Conservation (phyloP, 257 asterid species). For the Nemophila menziesii region DNA sequence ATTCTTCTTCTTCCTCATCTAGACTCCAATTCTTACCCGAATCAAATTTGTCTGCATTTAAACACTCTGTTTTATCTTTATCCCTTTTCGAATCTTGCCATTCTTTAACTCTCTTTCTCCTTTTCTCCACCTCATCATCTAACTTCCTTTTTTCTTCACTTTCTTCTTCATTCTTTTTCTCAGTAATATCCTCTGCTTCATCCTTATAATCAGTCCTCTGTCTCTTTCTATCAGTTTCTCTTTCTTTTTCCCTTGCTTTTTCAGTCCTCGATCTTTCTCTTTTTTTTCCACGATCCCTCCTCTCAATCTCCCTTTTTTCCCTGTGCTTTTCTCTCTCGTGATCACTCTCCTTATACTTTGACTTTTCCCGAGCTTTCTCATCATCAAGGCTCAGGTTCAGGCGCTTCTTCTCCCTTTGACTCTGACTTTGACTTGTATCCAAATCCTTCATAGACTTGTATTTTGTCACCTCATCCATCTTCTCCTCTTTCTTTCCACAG, state of each 20-base stretch:
- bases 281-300: slow-evolving; percentile 47
- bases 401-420: slow-evolving; percentile 6
- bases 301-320: slow-evolving; percentile 9
- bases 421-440: slow-evolving; percentile 14
- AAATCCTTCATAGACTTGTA: slow-evolving; percentile 9
- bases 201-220: slow-evolving; percentile 30
- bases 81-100: slow-evolving; percentile 76
- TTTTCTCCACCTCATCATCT: slow-evolving; percentile 78
- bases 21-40: slow-evolving; percentile 82
- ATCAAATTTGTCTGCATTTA: slow-evolving; percentile 33
- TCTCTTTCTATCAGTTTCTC: slow-evolving; percentile 25
- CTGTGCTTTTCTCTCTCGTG: slow-evolving; percentile 7
- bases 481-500: neutral
- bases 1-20: slow-evolving; percentile 88
- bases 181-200: slow-evolving; percentile 28
- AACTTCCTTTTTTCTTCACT: slow-evolving; percentile 66
- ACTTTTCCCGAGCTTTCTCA: slow-evolving; percentile 6
- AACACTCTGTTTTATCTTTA: slow-evolving; percentile 67
- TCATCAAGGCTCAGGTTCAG: slow-evolving; percentile 5
- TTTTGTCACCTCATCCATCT: slow-evolving; percentile 18
- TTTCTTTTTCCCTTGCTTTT: slow-evolving; percentile 31
- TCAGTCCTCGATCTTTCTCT: slow-evolving; percentile 58
- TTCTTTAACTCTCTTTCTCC: slow-evolving; percentile 88
- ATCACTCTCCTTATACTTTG: neutral
- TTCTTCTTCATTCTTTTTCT: slow-evolving; percentile 33